Evolutionary conservation across 768 basidiomycete genomes (phyloP).

Genomic region (Boletus eberwhitei): DNA sequence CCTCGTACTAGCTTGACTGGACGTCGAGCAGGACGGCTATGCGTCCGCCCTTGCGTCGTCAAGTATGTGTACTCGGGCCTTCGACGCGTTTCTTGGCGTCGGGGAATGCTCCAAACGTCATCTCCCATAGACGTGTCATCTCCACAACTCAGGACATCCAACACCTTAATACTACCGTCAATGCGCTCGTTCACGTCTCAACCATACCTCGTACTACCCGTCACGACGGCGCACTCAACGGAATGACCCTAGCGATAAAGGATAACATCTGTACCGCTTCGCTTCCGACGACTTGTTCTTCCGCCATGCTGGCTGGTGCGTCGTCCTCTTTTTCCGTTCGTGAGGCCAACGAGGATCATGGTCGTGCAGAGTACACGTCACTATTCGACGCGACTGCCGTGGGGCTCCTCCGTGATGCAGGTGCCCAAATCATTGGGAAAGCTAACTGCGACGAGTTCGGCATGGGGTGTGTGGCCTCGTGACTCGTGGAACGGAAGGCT

Average conservation of each 20-base stretch:
- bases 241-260: slow-evolving; percentile 69
- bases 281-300: slow-evolving; percentile 75
- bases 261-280: slow-evolving; percentile 77
- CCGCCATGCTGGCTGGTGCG: slow-evolving; percentile 65
- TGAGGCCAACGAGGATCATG: not conserved
- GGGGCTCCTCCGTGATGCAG: slow-evolving; percentile 48
- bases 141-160: slow-evolving; percentile 4
- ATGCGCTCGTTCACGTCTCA: slow-evolving; percentile 49
- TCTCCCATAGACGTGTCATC: slow-evolving; percentile 4
- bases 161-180: slow-evolving; percentile 40
- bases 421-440: slow-evolving; percentile 79
- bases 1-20: not conserved
- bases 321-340: not conserved
- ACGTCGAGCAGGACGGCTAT: not conserved
- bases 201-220: not conserved
- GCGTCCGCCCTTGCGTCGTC: not conserved
- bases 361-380: slow-evolving; percentile 58
- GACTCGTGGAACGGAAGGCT: not conserved
- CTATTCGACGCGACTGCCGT: slow-evolving; percentile 91
- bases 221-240: slow-evolving; percentile 32
- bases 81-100: not conserved
- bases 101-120: not conserved
- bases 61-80: not conserved
- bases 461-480: slow-evolving; percentile 70
- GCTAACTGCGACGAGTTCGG: slow-evolving; percentile 98